A percentile compares a stretch with the other conserved stretches of the same genome.
These are phyloP conservation scores for Shiraia sp. DNA, from an alignment of 2,329 filamentous ascomycete genomes.

Conservation along the genomic window DNA sequence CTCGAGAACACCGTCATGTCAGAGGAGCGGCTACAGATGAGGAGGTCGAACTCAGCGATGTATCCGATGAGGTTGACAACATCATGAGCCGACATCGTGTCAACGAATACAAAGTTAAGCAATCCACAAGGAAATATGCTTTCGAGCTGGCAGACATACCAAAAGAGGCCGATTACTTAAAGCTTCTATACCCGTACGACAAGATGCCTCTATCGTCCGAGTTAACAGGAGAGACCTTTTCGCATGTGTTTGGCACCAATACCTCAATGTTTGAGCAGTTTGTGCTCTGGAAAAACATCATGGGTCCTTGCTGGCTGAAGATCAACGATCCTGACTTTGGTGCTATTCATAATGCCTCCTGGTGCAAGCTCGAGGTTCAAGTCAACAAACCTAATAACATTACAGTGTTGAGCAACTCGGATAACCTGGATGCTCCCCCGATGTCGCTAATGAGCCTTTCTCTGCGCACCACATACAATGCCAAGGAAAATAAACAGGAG, in stretches of 20 bases:
- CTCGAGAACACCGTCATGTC: slow-evolving; percentile 66
- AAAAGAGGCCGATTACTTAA: slow-evolving; percentile 87
- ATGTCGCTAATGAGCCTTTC: slow-evolving; percentile 95
- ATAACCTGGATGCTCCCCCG: slow-evolving; percentile 80
- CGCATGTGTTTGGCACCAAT: slow-evolving; percentile 89
- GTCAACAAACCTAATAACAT: slow-evolving; percentile 79
- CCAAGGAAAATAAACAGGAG: slow-evolving; percentile 94
- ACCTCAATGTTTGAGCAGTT: slow-evolving; percentile 97
- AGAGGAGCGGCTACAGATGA: slow-evolving; percentile 72
- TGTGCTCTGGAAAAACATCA: slow-evolving; percentile 97
- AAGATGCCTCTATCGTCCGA: slow-evolving; percentile 75
- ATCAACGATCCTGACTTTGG: slow-evolving; percentile 85
- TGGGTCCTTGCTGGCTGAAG: slow-evolving; percentile 97
- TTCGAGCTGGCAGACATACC: slow-evolving; percentile 89
- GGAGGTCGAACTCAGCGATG: slow-evolving; percentile 82
- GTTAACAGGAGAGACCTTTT: slow-evolving; percentile 82
- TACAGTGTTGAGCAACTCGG: slow-evolving; percentile 71
- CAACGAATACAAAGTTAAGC: slow-evolving; percentile 90
- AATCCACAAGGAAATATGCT: slow-evolving; percentile 86
- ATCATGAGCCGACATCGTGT: slow-evolving; percentile 89
- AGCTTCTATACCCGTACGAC: slow-evolving; percentile 93
- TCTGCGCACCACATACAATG: slow-evolving; percentile 84
- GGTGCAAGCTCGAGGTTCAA: slow-evolving; percentile 92
- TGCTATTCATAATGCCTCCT: slow-evolving; percentile 86
- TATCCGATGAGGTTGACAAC: slow-evolving; percentile 85